Conservation (phyloP, 2,329 filamentous ascomycete genomes). For the Ophiosphaerella herpotricha region DNA sequence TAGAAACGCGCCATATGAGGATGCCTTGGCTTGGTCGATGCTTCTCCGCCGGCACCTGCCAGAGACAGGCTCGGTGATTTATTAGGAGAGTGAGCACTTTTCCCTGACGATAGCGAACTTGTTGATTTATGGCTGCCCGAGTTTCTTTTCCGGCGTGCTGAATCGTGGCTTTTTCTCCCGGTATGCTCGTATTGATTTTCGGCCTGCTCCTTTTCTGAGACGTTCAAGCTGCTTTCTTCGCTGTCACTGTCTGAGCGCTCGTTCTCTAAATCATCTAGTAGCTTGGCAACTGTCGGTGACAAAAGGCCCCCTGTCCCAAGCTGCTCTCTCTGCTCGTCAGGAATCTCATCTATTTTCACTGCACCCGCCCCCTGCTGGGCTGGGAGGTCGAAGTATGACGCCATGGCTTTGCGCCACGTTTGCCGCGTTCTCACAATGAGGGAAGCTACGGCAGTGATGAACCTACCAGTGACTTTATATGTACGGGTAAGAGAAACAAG, state of each 20-base stretch:
- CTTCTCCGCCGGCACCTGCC: conserved; percentile 8
- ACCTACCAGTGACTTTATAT: conserved; percentile 12
- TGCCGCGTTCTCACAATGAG: conserved; percentile 1
- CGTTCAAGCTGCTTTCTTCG: conserved; percentile 15
- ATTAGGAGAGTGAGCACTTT: conserved; percentile 15
- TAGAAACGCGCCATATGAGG: conserved; percentile 41
- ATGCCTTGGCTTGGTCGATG: conserved; percentile 16
- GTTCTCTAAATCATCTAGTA: conserved; percentile 33
- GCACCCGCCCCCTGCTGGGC: conserved; percentile 21
- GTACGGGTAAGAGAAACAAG: conserved; percentile 5
- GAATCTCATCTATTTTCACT: conserved; percentile 12
- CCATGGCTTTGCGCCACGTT: conserved; percentile 22
- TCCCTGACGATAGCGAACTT: conserved; percentile 17
- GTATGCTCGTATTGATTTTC: conserved; percentile 7
- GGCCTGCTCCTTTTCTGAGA: conserved; percentile 19
- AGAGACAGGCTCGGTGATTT: conserved; percentile 12
- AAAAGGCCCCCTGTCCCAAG: conserved; percentile 27
- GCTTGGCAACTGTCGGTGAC: conserved; percentile 36
- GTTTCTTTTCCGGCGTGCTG: conserved; percentile 11
- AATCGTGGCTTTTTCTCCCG: conserved; percentile 10
- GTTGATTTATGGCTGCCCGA: conserved; percentile 2
- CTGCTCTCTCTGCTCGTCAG: conserved; percentile 20
- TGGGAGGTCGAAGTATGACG: conserved; percentile 43
- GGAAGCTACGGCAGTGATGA: not conserved
- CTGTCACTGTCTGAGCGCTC: conserved; percentile 34